A percentile compares a stretch with the other conserved stretches of the same genome.
These are phyloP conservation scores for Kentomonas sorsogonicus DNA, from an alignment of 208 protist genomes.

Conservation along the genomic window DNA sequence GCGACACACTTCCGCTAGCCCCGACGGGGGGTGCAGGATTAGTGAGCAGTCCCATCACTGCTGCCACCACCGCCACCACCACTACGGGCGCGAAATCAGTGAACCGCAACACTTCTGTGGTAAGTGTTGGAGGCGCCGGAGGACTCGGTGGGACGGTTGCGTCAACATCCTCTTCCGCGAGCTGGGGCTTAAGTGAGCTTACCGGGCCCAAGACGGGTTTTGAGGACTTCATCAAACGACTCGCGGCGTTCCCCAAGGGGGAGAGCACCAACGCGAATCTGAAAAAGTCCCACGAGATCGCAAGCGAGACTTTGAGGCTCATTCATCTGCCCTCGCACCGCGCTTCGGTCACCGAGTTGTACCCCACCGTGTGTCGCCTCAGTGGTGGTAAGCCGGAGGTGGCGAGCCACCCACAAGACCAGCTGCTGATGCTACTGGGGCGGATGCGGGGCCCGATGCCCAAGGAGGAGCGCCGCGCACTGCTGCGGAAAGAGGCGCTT, in stretches of 20 bases:
- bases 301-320: conserved; percentile 34
- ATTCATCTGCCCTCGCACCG: conserved; percentile 35
- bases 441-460: conserved; percentile 30
- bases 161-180: too few relatives aligned
- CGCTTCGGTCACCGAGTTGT: conserved; percentile 47
- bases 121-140: too few relatives aligned
- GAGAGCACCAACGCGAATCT: conserved; percentile 43
- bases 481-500: conserved; percentile 47
- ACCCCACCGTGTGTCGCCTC: conserved; percentile 52
- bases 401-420: conserved; percentile 53
- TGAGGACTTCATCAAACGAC: background rate
- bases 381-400: conserved; percentile 18
- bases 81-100: too few relatives aligned
- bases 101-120: too few relatives aligned
- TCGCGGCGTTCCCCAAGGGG: conserved; percentile 16
- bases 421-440: conserved; percentile 62
- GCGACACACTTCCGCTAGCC: too few relatives aligned
- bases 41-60: too few relatives aligned
- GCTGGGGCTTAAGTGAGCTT: too few relatives aligned
- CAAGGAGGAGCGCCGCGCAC: conserved; percentile 24
- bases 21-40: too few relatives aligned
- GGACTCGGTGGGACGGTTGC: too few relatives aligned
- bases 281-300: conserved; percentile 47
- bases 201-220: too few relatives aligned
- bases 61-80: too few relatives aligned